Evolutionary conservation across 306 rosid genomes (phyloP).

Genomic region (Cucurbita argyrosperma): DNA sequence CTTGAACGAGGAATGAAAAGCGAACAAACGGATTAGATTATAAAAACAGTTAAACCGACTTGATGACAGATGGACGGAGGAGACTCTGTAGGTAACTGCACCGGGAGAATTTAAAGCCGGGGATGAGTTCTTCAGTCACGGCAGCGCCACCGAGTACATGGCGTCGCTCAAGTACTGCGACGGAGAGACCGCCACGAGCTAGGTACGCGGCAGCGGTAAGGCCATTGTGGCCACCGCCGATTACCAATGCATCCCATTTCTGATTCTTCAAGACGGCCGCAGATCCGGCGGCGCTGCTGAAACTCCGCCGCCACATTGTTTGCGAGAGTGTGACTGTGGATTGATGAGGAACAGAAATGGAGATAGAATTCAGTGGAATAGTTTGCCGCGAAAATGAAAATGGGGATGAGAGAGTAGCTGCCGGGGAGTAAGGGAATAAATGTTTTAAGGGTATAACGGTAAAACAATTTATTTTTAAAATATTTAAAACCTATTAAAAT

Average conservation of each 20-base stretch:
- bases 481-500: no score
- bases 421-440: no score
- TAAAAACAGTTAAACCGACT: constrained; percentile 11
- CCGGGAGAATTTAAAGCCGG: constrained; percentile 84
- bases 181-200: constrained; percentile 75
- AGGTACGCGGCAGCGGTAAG: constrained; percentile 83
- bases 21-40: background rate
- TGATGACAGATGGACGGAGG: constrained; percentile 69
- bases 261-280: constrained; percentile 23
- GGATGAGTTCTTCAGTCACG: constrained; percentile 65
- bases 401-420: no score
- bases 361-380: no score
- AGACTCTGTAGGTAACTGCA: constrained; percentile 94
- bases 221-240: constrained; percentile 98
- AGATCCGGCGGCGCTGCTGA: constrained; percentile 21
- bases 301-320: constrained; percentile 66
- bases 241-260: constrained; percentile 80
- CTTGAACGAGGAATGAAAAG: background rate
- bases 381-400: no score
- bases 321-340: background rate
- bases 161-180: constrained; percentile 88
- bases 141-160: constrained; percentile 91
- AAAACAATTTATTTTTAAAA: no score
- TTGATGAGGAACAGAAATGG: background rate
- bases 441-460: no score